Percentiles rank a stretch among this genome's conserved stretches.
Conservation (phyloP, 2,329 filamentous ascomycete species). For the Penicillium sp. region DNA sequence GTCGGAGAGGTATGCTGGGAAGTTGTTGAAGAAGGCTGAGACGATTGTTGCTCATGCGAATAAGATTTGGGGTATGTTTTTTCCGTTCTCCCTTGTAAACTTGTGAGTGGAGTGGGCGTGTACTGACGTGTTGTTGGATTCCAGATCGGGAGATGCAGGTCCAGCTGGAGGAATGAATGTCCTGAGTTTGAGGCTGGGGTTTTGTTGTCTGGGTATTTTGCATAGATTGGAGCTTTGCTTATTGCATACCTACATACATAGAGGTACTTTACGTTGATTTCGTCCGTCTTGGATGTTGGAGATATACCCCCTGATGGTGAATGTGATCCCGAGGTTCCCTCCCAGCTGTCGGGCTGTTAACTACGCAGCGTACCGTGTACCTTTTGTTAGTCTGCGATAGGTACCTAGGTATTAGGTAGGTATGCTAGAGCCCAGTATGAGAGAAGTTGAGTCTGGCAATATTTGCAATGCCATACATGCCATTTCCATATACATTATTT, state of each 20-base stretch:
- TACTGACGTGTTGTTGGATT: constrained; percentile 6
- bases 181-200: background rate
- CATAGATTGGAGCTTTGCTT: constrained; percentile 5
- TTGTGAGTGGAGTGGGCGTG: background rate
- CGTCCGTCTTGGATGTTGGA: background rate
- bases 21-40: constrained; percentile 63
- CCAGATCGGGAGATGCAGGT: constrained; percentile 39
- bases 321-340: too few species aligned
- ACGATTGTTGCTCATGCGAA: constrained; percentile 67
- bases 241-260: constrained; percentile 41
- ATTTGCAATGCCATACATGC: constrained; percentile 10
- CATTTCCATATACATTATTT: too few species aligned
- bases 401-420: too few species aligned
- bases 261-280: constrained; percentile 35
- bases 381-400: constrained; percentile 8
- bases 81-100: too few species aligned
- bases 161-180: constrained; percentile 33
- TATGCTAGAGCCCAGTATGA: background rate
- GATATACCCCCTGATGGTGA: background rate
- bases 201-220: constrained; percentile 3
- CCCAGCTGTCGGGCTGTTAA: too few species aligned
- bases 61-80: constrained; percentile 57
- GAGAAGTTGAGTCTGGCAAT: background rate
- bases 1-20: constrained; percentile 59
- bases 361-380: too few species aligned